Evolutionary conservation across 2,329 filamentous ascomycete species (phyloP).

Genomic region (Fusarium compactum): DNA sequence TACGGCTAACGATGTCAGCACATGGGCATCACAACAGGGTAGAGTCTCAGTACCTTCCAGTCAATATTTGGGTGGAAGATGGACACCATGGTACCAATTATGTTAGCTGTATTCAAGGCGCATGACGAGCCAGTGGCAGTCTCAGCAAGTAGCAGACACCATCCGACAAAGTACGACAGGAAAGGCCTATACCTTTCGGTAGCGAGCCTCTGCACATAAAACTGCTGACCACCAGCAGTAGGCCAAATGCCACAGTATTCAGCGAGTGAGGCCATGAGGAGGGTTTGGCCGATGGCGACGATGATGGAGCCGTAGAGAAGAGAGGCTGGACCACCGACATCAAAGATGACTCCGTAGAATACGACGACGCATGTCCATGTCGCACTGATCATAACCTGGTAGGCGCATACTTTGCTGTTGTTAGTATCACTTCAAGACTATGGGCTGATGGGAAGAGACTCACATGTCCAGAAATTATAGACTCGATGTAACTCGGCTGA

Average conservation of each 20-base stretch:
- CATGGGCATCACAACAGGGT: no score
- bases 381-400: conserved; percentile 28
- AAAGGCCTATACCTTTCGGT: not conserved
- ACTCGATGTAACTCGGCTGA: conserved; percentile 14
- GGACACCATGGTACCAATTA: conserved; percentile 4
- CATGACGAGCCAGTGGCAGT: conserved; percentile 10
- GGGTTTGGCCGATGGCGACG: conserved; percentile 16
- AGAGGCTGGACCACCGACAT: conserved; percentile 12
- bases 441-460: accelerated
- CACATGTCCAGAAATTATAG: conserved; percentile 27
- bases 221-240: conserved; percentile 16
- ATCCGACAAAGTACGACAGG: conserved; percentile 17
- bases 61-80: conserved; percentile 18
- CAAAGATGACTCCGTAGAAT: conserved; percentile 19
- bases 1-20: no score
- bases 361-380: conserved; percentile 31
- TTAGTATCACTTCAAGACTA: not conserved
- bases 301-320: conserved; percentile 27
- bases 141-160: conserved; percentile 18
- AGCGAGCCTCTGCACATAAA: conserved; percentile 7
- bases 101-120: conserved; percentile 20
- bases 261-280: conserved; percentile 23
- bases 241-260: conserved; percentile 25
- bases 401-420: conserved; percentile 14
- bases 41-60: no score